Evolutionary conservation across 257 asterid species (phyloP), one percentile per base, ranked within the genome.

Genomic region (Solanum lycopersicoides): DNA sequence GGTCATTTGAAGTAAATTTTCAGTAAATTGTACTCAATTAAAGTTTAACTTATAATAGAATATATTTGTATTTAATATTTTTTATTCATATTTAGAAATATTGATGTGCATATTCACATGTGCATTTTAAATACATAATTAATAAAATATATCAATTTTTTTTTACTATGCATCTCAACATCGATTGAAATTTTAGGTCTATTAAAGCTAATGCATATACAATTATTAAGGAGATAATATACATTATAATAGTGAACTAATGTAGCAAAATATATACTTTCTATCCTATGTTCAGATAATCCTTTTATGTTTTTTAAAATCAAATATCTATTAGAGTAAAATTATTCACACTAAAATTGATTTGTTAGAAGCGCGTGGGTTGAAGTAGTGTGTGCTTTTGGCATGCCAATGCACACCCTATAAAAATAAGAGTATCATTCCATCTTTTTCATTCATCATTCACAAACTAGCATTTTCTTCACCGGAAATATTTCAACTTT

Each of bases 371-470:
- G 85, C 69, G 85, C 71, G 85, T 82, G 85, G 32, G 6, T 50
- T 3, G 15, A 53, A 47, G 56, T 18, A 14, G 18, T 14, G 85
- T 14, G 28, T 14, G 28, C 15, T 25, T 13, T 8, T 84, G 42
- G 0, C 12, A 37, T 88, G 86, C 3, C 18, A 34, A 88, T 86
- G 88, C 86, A 85, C 84, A 84, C 28, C 18, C 86, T 88, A 80
- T 86, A 91, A 66, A 92, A 90, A 85, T 86, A 30, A 47, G 32
- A 44, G 45, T 30, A 30, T 23, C 42, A 30, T 9, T 35, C 18
- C 18, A 18, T 13, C 18, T 56, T 39, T 85, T 45, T 86, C 74
- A 35, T 74, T 83, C 90, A 75, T 80, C 90, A 83, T 86, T 77
- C 90, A 86, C 90, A 63, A 60, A 11, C 63, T 69, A 56, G 12